Evolutionary conservation across 495 filamentous ascomycete genomes (phyloP).

Genomic region (Aspergillus coremiiformis): DNA sequence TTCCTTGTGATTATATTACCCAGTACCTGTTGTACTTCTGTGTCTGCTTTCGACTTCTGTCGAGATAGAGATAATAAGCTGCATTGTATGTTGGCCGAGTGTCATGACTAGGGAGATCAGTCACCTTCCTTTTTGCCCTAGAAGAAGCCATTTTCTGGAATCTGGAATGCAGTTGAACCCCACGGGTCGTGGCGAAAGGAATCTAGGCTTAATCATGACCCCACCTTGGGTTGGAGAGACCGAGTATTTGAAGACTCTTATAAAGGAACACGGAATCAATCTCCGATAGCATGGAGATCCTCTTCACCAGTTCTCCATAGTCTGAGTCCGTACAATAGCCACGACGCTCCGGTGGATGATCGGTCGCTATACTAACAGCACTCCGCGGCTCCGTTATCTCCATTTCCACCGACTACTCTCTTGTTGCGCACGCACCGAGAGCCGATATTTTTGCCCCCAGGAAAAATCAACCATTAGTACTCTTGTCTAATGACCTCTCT

Average conservation of each 20-base stretch:
- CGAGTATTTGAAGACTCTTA: too few species aligned
- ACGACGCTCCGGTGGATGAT: conserved; percentile 12
- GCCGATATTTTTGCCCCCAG: not conserved
- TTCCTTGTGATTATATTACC: conserved; percentile 13
- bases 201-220: not conserved
- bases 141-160: too few species aligned
- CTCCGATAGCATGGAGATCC: not conserved
- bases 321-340: not conserved
- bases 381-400: conserved; percentile 15
- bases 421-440: not conserved
- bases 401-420: conserved; percentile 9
- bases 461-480: too few species aligned
- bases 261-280: too few species aligned
- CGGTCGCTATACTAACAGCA: conserved; percentile 16
- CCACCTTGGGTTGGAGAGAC: too few species aligned
- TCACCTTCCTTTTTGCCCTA: not conserved
- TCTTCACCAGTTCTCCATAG: not conserved
- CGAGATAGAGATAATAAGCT: conserved; percentile 7
- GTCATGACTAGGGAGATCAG: conserved; percentile 1
- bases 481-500: too few species aligned
- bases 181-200: not conserved
- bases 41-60: not conserved
- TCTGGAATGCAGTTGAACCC: not conserved
- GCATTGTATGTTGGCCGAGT: conserved; percentile 7
- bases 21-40: conserved; percentile 1